phyloP scores from a whole-genome alignment of 2,329 filamentous ascomycete species.

The Clarireedia monteithiana region DNA sequence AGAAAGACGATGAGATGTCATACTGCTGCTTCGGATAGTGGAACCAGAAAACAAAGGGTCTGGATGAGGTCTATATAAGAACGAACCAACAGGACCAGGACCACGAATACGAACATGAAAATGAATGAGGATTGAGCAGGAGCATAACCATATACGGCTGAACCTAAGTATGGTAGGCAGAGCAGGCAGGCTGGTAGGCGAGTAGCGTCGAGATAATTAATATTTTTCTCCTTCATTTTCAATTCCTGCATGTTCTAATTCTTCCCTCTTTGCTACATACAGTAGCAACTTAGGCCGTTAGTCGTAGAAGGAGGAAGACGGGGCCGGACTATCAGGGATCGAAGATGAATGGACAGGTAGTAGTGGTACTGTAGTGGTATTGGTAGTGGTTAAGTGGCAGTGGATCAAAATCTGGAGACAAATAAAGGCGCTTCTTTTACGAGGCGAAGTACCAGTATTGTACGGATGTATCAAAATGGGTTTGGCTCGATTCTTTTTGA shows the following conservation, averaged over 20 bases:
- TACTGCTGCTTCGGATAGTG: constrained; percentile 12
- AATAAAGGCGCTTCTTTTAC: constrained; percentile 9
- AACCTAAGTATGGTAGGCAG: constrained; percentile 17
- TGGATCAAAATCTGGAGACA: constrained; percentile 17
- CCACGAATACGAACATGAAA: too few species aligned
- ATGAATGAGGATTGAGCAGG: too few species aligned
- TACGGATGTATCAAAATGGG: neutral
- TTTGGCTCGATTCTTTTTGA: neutral
- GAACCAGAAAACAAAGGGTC: constrained; percentile 13
- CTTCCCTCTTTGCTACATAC: constrained; percentile 5
- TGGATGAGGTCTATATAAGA: constrained; percentile 21
- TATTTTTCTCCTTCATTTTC: constrained; percentile 13
- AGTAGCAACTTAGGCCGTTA: constrained; percentile 21
- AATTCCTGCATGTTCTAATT: neutral
- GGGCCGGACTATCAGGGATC: constrained; percentile 18
- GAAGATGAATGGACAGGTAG: constrained; percentile 6
- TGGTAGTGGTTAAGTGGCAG: constrained; percentile 9
- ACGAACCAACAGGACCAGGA: constrained; percentile 9
- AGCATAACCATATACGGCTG: constrained; percentile 15
- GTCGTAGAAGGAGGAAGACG: constrained; percentile 8
- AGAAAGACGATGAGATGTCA: constrained; percentile 23
- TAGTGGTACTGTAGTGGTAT: too few species aligned
- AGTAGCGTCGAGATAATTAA: constrained; percentile 13
- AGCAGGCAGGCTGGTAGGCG: too few species aligned
- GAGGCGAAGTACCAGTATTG: neutral